Evolutionary conservation across 768 basidiomycete species (phyloP), one percentile per base, ranked within the genome.

Genomic region (Tubosaeta brunneosetosa): DNA sequence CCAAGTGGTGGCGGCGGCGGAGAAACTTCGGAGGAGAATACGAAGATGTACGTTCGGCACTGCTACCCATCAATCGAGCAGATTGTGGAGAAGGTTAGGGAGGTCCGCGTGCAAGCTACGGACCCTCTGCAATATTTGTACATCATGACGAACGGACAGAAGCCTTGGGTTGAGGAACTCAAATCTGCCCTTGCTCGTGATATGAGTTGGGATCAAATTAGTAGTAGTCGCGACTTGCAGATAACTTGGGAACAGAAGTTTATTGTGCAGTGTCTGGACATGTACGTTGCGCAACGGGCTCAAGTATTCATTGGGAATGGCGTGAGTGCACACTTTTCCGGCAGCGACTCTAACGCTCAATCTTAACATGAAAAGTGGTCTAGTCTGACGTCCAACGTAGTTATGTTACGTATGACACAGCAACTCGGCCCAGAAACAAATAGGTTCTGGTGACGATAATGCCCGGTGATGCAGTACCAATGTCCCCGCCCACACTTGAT

Each of bases 271-370:
- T 73, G 71, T 40, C 50, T 81, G 49, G 80, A 82, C 57, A 82
- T 82, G 78, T 70, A 71, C 44, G 66, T 82, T 33, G 78, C 73
- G 19, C 65, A 73, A 49, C 65, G 69, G 44, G 77, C 80, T 11
- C 73, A 79, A 51, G 70, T 75, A n/a, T 76, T 82, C 50, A 65
- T 82, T 33, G 81, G 80, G 1, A 81, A 82, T 47, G 81, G 81
- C 58, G 78, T 79, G 40, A 57, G 78, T 57, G 14, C 8, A 17
- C 7, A 29, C 4, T 13, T 19, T 48, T 34, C 2, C 0, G 4
- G 26, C 6, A 11, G 8, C 13, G 7, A 38, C 29, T 32, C 31
- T 9, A 7, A 19, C 36, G 29, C 53, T 59, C 22, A 66, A 44
- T 38, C 29, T 6, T 29, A 6, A 29, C 9, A n/a, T 22, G 33